Evolutionary conservation across 257 asterid genomes (phyloP), one percentile per base, ranked within the genome.

Genomic region (Thymus quinquecostatus): DNA sequence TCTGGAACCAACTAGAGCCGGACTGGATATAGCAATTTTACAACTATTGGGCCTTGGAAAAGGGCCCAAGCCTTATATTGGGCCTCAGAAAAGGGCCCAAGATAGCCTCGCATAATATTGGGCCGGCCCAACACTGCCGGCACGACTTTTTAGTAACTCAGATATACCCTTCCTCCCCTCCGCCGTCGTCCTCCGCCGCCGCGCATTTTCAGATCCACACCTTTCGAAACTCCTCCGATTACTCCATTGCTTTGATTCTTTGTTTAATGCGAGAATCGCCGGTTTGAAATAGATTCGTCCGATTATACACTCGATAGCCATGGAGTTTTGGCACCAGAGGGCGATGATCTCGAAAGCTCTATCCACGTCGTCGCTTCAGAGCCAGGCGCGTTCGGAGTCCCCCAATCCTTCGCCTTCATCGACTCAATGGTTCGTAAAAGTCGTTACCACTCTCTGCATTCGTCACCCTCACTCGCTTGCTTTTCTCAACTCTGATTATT

Each of bases 371-470:
- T 60, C 72, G 36, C 73, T 89, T 70, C 89, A 84, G 68, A 82
- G 82, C 68, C 79, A 77, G 38, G 60, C 87, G 69, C 68, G 77
- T 63, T 29, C 78, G 4, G 85, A 86, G 54, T 70, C 83, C 1
- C 62, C 86, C 55, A 81, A 60, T 73, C 27, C 82, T 62, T 60
- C 82, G 30, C 68, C 84, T 56, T 72, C 83, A 4, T 78, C 87
- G n/a, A 66, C 94, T 45, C 68, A 82, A 55, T 95, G 99, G 99
- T 95, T 92, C 87, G 51, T 82, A 70, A 95, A 95, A 80, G 95
- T 86, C 33, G 86, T 92, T 10, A 89, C 87, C 82, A 86, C 96
- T 36, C 87, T 95, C 73, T 89, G 92, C 78, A 58, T 85, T 87
- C 88, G 80, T 59, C 80, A 67, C 78, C 72, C 86, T 12, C 82